Base-by-base conservation (phyloP, 805 yeast species). In the Cyberlindnera saturnus region DNA sequence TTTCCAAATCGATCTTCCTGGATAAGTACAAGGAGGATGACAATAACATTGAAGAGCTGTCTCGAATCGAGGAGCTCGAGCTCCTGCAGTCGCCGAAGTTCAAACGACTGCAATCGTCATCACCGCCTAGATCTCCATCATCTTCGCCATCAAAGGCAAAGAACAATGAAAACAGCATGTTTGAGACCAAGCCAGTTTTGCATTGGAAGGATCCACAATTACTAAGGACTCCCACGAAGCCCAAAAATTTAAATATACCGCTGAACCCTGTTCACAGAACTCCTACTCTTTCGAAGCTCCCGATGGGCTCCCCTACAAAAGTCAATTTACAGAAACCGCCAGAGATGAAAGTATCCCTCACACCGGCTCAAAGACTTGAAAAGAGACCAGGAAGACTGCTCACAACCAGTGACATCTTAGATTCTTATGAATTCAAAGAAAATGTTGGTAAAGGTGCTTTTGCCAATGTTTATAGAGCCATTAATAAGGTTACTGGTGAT, bases 371-470 rank as follows among this genome's bases (percentile, higher is more conserved):
- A 49, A 55, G 75, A 29, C 52, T 72, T 26, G 79, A 74, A 47
- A 72, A 72, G 47, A 58, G 52, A 23, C 65, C 68, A 0, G 71
- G 73, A 0, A 47, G 52, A 32, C 36, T 50, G 10, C 32, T 54
- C 10, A 52, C 50, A 3, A 50, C 60, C 6, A 50, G 46, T 26
- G 57, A 53, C 34, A 57, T 55, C 4, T 38, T 62, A 52, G 61
- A 55, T 44, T 71, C 71, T 42, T 79, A 75, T 54, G 67, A 68
- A 26, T 67, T 81, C 52, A 69, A 72, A 38, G 83, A 79, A 38
- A 73, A 82, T 32, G 69, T 93, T 3, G 99, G 98, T 3, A 77
- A 77, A 46, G 99, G 99, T 2, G 97, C 97, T 0, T 89, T 80
- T 60, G 98, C 97, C 1, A 76, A 77, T 33, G 97, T 91, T 4